These are phyloP conservation scores for Scedosporium apiospermum DNA, from an alignment of 2,329 filamentous ascomycete genomes.

Conservation along the genomic window DNA sequence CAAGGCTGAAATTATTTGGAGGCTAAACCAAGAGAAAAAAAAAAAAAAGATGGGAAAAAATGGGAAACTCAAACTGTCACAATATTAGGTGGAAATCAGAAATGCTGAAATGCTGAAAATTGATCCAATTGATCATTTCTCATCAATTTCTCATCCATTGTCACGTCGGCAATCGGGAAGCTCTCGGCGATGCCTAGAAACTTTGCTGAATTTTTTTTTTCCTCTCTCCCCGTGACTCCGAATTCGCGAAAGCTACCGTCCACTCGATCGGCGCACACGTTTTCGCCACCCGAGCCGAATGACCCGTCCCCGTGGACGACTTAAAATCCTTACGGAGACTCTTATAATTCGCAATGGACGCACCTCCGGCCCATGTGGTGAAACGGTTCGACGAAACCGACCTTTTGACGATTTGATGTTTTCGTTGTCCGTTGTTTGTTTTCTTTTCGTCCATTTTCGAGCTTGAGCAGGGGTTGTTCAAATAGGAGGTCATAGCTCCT, in stretches of 20 bases:
- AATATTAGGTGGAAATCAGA: background rate
- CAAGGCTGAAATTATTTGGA: background rate
- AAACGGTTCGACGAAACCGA: too few relatives aligned
- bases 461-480: background rate
- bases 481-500: conserved; percentile 3
- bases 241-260: too few relatives aligned
- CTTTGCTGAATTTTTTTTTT: background rate
- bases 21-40: conserved; percentile 2
- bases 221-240: background rate
- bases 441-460: background rate
- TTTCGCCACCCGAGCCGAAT: too few relatives aligned
- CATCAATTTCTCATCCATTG: background rate
- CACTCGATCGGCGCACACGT: too few relatives aligned
- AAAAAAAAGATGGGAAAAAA: background rate
- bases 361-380: too few relatives aligned
- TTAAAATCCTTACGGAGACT: too few relatives aligned
- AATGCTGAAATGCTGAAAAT: background rate
- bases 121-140: background rate
- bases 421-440: background rate
- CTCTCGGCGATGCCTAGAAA: background rate
- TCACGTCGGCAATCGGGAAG: background rate
- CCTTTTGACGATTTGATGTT: too few relatives aligned
- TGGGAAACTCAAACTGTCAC: background rate
- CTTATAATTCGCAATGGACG: too few relatives aligned
- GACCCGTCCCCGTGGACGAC: too few relatives aligned